Base-by-base conservation (phyloP, 768 basidiomycete genomes). In the Agrocybe praecox region DNA sequence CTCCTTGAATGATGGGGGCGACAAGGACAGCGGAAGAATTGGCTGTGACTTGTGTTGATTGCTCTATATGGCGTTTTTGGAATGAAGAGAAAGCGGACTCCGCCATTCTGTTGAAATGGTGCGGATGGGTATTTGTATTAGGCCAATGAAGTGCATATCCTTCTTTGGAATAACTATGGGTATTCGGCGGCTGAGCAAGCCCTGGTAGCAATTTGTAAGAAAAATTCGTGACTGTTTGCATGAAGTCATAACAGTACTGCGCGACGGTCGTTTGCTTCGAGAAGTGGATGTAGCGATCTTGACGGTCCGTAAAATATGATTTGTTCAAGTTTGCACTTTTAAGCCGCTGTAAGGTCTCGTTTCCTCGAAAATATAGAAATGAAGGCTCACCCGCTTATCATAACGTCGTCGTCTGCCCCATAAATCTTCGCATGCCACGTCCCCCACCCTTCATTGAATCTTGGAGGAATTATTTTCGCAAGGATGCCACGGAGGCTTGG, bases 391-490 rank as follows among this genome's bases (percentile, higher is more conserved):
- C 97, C 97, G 64, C 87, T 93, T 58, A 99, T 86, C 70, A 99
- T 86, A 43, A 99, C 81, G 52, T 96, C 87, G 67, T 98, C 88
- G 68, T 99, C 97, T 0, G 83, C 88, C 18, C 94, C 94, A 66
- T 99, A 99, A 54, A 95, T 82, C 72, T 99, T 99, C 3, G 93
- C 89, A 69, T 98, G 97, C 96, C 96, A 98, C 1, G 96, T 94
- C 0, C 96, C 96, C 92, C 95, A 98, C 1, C 96, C 97, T 74
- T 99, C 97, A 64, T 99, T 96, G 73, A 94, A 97, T 52, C 97
- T 80, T 21, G 91, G 88, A 7, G 97, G 97, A 7, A 98, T 87
- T 24, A 96, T 58, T 53, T 79, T 82, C 26, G 90, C 84, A 69
- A 92, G 78, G 23, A 92, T 56, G 0, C 92, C 90, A 17, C 85